Evolutionary conservation across 768 basidiomycete species (phyloP).

Genomic region (Auricularia heimuer): DNA sequence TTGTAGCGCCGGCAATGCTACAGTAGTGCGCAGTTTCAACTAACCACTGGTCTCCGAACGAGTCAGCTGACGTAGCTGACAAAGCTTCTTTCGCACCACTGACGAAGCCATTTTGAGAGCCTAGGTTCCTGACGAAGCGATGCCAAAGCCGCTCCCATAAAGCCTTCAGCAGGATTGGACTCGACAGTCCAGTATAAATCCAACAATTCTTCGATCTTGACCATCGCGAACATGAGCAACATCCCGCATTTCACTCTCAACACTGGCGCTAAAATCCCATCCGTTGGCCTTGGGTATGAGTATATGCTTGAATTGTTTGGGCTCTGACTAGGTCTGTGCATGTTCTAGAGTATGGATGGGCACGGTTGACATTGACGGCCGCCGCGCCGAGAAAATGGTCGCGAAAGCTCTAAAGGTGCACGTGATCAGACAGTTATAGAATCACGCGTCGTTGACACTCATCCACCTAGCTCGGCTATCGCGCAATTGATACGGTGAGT

Average conservation of each 20-base stretch:
- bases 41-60: not conserved
- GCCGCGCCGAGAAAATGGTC: constrained; percentile 6
- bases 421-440: not conserved
- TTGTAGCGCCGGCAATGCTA: too few relatives aligned
- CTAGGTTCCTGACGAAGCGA: too few relatives aligned
- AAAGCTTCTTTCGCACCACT: too few relatives aligned
- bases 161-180: too few relatives aligned
- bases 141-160: too few relatives aligned
- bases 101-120: too few relatives aligned
- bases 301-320: not conserved
- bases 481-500: constrained; percentile 32
- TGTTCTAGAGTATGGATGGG: constrained; percentile 12
- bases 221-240: not conserved
- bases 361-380: constrained; percentile 1
- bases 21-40: too few relatives aligned
- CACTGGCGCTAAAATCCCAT: constrained; percentile 7
- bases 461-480: constrained; percentile 30
- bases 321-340: too few relatives aligned
- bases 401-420: constrained; percentile 9
- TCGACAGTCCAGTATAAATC: too few relatives aligned
- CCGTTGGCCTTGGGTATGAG: constrained; percentile 8
- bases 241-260: constrained; percentile 9
- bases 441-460: too few relatives aligned
- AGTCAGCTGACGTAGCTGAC: too few relatives aligned
- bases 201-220: too few relatives aligned